phyloP scores from a whole-genome alignment of 2,329 filamentous ascomycete species.

The Botrytis byssoidea region DNA sequence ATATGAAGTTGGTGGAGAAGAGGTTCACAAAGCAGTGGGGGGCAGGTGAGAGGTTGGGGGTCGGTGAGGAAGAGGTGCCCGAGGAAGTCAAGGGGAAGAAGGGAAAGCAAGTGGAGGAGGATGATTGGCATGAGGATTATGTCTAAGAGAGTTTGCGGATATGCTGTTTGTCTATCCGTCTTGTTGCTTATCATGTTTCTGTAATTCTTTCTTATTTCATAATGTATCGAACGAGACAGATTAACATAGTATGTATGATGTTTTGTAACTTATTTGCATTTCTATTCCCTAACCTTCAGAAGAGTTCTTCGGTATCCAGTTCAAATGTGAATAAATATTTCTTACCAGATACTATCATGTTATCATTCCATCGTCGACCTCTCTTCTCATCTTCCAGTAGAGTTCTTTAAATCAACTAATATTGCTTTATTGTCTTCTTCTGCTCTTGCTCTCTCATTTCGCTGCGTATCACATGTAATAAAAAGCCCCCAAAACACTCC shows the following conservation, averaged over 20 bases:
- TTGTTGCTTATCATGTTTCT: background rate
- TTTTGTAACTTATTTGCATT: background rate
- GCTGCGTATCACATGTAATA: too few species aligned
- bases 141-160: background rate
- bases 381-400: background rate
- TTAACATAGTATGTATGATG: background rate
- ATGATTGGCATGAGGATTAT: constrained; percentile 15
- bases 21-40: background rate
- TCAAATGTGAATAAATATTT: background rate
- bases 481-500: too few species aligned
- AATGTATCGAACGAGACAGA: background rate
- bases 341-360: background rate
- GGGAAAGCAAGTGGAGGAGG: background rate
- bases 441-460: background rate
- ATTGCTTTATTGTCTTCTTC: background rate
- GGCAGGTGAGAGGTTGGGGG: background rate
- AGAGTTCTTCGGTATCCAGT: background rate
- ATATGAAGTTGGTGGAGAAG: constrained; percentile 6
- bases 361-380: background rate
- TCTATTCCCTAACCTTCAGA: background rate
- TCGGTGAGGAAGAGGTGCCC: background rate
- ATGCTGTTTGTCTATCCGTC: background rate
- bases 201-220: background rate
- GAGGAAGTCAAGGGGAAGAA: background rate
- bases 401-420: background rate